These are phyloP conservation scores for Fusarium sp. DNA, from an alignment of 2,329 filamentous ascomycete genomes.

Conservation along the genomic window DNA sequence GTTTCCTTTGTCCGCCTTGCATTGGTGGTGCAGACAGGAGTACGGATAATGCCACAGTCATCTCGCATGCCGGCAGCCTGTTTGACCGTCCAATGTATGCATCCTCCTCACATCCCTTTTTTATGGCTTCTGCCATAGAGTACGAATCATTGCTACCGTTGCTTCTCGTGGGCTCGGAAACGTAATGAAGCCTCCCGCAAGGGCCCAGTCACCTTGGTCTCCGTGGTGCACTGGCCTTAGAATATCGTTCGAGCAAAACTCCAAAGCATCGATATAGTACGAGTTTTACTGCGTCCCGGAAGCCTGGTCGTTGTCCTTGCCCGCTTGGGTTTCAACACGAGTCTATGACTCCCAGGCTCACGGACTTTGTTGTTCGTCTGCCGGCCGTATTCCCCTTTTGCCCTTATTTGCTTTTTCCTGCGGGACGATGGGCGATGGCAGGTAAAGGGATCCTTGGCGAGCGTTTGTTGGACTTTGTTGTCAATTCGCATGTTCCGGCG, in stretches of 20 bases:
- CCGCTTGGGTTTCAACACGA: constrained; percentile 19
- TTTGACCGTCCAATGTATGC: constrained; percentile 6
- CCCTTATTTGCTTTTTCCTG: constrained; percentile 14
- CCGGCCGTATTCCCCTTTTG: constrained; percentile 13
- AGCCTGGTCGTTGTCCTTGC: constrained; percentile 29
- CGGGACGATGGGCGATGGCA: constrained; percentile 28
- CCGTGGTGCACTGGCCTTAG: constrained; percentile 31
- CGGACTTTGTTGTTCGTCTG: constrained; percentile 26
- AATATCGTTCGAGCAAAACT: constrained; percentile 37
- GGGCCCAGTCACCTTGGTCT: constrained; percentile 25
- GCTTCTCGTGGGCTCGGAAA: constrained; percentile 27
- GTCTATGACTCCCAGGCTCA: constrained; percentile 11
- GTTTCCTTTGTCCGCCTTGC: constrained; percentile 20
- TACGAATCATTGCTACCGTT: constrained; percentile 21
- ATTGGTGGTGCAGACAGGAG: constrained; percentile 6
- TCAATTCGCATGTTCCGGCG: constrained; percentile 24
- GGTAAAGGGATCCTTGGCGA: constrained; percentile 11
- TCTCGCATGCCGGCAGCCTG: constrained; percentile 25
- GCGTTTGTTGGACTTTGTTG: constrained; percentile 10
- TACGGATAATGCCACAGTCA: constrained; percentile 26
- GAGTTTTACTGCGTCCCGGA: constrained; percentile 27
- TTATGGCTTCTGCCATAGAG: constrained; percentile 11
- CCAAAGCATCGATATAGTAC: constrained; percentile 20
- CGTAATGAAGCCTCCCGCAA: constrained; percentile 35
- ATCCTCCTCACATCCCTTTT: constrained; percentile 18